Percentiles rank a stretch among this genome's conserved stretches.
Conservation (phyloP, 371 early-diverging fungal genomes). For the Zychaea mexicana region DNA sequence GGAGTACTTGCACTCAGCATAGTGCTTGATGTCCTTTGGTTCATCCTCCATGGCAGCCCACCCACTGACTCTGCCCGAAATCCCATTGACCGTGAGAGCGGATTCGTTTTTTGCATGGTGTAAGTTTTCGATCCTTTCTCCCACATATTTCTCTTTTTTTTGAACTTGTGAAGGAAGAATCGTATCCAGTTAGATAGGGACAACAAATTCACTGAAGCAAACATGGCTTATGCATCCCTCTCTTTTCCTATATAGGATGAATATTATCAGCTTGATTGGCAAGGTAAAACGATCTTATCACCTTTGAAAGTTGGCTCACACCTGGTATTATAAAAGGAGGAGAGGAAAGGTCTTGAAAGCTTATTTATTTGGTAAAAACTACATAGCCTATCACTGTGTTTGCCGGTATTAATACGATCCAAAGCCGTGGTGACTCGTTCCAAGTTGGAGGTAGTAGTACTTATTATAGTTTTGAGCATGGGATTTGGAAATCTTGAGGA, state of each 20-base stretch:
- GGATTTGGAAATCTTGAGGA: too few species aligned
- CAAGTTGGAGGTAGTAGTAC: constrained; percentile 31
- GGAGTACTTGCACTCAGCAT: constrained; percentile 43
- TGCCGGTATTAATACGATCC: constrained; percentile 40
- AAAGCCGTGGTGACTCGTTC: constrained; percentile 47
- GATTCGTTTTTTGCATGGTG: constrained; percentile 46
- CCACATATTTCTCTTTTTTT: neutral
- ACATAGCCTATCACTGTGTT: constrained; percentile 46
- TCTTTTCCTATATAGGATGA: constrained; percentile 36
- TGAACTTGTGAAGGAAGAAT: neutral
- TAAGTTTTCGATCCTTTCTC: constrained; percentile 19
- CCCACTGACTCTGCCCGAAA: too few species aligned
- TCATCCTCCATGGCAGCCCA: constrained; percentile 41
- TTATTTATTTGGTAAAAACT: neutral
- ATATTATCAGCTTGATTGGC: constrained; percentile 42
- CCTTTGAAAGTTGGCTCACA: too few species aligned
- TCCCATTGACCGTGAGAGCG: constrained; percentile 37
- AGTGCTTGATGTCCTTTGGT: constrained; percentile 48
- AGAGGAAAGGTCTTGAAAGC: neutral
- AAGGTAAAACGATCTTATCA: constrained; percentile 30
- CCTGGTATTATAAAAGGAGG: too few species aligned
- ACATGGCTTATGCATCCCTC: too few species aligned
- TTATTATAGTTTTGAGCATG: too few species aligned
- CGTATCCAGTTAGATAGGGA: too few species aligned
- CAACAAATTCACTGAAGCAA: too few species aligned